phyloP scores from a whole-genome alignment of 225 moss, liverwort and hornwort genomes.

The Rhytidiadelphus loreus region DNA sequence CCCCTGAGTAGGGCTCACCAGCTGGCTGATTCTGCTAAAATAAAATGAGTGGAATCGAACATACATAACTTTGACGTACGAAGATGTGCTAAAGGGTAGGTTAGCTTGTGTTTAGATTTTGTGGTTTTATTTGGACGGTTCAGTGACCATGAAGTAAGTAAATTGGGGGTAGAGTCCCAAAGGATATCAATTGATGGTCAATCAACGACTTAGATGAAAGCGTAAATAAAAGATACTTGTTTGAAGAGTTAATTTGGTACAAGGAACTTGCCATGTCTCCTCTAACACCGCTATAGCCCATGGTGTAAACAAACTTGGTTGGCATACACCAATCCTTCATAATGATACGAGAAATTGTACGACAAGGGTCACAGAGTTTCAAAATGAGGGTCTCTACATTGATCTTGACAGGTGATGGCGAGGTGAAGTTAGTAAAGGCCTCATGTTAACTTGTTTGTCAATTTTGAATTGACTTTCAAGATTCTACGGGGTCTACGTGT shows the following conservation, averaged over 20 bases:
- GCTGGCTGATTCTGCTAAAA: not conserved
- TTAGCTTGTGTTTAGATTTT: accelerated
- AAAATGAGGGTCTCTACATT: not conserved
- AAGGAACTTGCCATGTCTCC: not conserved
- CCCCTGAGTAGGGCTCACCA: too few relatives aligned
- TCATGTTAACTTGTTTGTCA: not conserved
- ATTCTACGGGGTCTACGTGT: accelerated
- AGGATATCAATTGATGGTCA: not conserved
- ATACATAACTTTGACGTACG: not conserved
- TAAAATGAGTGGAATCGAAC: not conserved
- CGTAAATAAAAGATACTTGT: not conserved
- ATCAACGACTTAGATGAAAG: not conserved
- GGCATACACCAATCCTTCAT: accelerated
- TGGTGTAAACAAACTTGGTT: too few relatives aligned
- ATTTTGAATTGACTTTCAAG: not conserved
- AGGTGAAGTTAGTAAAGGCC: not conserved
- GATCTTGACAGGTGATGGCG: accelerated
- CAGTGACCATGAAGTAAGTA: accelerated
- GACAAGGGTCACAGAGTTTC: not conserved
- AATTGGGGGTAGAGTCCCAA: accelerated
- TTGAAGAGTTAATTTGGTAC: not conserved
- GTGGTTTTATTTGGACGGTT: not conserved
- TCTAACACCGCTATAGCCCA: accelerated
- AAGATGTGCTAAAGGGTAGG: not conserved
- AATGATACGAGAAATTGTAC: not conserved